Evolutionary conservation across 352 stramenopile species (phyloP).

Genomic region (Globisporangium sylvaticum): DNA sequence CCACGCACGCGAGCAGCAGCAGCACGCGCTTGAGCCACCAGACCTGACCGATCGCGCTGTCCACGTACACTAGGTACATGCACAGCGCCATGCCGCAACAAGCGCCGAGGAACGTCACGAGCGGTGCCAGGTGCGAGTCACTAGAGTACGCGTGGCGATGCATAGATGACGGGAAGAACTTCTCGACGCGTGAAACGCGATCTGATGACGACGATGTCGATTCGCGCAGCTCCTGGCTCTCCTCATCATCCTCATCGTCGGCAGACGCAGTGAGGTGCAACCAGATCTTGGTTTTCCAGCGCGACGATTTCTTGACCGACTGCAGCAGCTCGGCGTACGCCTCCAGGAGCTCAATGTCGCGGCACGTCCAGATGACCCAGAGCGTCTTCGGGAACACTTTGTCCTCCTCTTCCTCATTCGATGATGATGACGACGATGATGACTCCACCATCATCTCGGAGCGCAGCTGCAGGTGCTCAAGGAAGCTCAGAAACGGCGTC

Average conservation of each 20-base stretch:
- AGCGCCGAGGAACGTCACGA: slow-evolving; percentile 35
- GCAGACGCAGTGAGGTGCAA: slow-evolving; percentile 36
- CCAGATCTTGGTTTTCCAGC: slow-evolving; percentile 49
- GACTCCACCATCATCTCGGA: slow-evolving; percentile 17
- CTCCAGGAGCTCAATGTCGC: slow-evolving; percentile 42
- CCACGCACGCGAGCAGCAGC: slow-evolving; percentile 23
- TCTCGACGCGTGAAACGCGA: slow-evolving; percentile 23
- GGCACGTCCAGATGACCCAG: slow-evolving; percentile 54
- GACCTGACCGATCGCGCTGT: slow-evolving; percentile 15
- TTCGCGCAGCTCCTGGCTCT: slow-evolving; percentile 20
- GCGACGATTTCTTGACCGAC: slow-evolving; percentile 31
- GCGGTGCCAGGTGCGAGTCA: slow-evolving; percentile 25
- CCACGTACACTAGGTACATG: slow-evolving; percentile 30
- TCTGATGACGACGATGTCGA: background rate
- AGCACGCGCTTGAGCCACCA: slow-evolving; percentile 40
- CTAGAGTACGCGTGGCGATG: slow-evolving; percentile 29
- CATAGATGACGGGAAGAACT: slow-evolving; percentile 31
- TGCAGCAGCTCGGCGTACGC: slow-evolving; percentile 40
- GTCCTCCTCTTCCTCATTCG: slow-evolving; percentile 16
- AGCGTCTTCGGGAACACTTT: slow-evolving; percentile 33
- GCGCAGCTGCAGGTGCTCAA: slow-evolving; percentile 50
- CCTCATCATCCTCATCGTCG: slow-evolving; percentile 32
- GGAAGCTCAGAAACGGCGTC: slow-evolving; percentile 62
- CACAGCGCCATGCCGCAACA: slow-evolving; percentile 23
- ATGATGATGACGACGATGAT: background rate